phyloP scores from a whole-genome alignment of 192 early-diverging fungal genomes.

The Tieghemiomyces parasiticus region DNA sequence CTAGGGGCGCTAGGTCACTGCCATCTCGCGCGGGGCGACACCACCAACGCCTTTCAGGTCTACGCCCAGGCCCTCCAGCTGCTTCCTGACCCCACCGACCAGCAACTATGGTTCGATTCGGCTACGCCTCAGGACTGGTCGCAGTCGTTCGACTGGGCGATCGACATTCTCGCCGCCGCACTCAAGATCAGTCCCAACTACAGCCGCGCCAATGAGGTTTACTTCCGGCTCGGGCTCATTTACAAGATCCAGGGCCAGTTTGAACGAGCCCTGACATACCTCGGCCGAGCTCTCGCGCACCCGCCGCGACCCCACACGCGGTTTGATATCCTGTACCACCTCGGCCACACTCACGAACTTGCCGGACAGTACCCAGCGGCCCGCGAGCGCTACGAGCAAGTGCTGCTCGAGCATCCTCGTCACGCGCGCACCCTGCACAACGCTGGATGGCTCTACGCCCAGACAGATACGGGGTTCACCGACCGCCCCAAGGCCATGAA shows the following conservation, averaged over 20 bases:
- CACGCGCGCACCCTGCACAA: slow-evolving; percentile 94
- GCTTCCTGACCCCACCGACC: slow-evolving; percentile 85
- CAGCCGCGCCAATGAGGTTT: slow-evolving; percentile 96
- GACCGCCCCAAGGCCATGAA: slow-evolving; percentile 75
- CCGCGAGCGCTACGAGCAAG: slow-evolving; percentile 84
- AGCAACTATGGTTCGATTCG: slow-evolving; percentile 98
- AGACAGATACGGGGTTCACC: slow-evolving; percentile 60
- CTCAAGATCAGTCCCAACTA: slow-evolving; percentile 92
- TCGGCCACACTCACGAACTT: slow-evolving; percentile 91
- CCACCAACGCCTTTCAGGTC: slow-evolving; percentile 85
- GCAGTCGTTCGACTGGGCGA: slow-evolving; percentile 90
- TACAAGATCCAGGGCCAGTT: slow-evolving; percentile 59
- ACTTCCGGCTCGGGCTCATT: slow-evolving; percentile 94
- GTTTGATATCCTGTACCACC: slow-evolving; percentile 97
- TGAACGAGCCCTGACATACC: slow-evolving; percentile 46
- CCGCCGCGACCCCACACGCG: slow-evolving; percentile 92
- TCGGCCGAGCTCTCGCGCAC: slow-evolving; percentile 69
- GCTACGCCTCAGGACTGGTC: slow-evolving; percentile 96
- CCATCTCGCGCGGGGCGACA: slow-evolving; percentile 89
- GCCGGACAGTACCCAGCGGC: slow-evolving; percentile 72
- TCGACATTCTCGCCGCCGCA: slow-evolving; percentile 89
- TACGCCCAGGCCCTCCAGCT: slow-evolving; percentile 95
- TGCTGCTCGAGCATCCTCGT: slow-evolving; percentile 73
- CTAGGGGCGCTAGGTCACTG: slow-evolving; percentile 94
- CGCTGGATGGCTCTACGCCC: slow-evolving; percentile 93